Conservation (phyloP, 257 asterid species). For the Paraleonurus japonicus region DNA sequence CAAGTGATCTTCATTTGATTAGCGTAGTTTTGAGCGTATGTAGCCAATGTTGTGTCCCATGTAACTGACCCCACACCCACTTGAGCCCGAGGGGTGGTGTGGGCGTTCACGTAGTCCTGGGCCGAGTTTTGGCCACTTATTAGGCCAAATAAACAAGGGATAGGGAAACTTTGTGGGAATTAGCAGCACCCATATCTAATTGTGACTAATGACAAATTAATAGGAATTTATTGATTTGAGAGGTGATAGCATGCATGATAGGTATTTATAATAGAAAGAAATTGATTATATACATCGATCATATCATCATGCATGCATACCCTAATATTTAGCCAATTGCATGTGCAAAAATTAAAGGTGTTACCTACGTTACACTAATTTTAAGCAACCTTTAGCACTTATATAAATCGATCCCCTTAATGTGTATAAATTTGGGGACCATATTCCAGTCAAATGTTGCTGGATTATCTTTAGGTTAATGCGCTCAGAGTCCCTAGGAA, state of each 20-base stretch:
- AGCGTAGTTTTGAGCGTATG: conserved; percentile 42
- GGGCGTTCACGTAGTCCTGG: conserved; percentile 34
- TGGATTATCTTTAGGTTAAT: conserved; percentile 7
- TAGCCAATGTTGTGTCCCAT: conserved; percentile 44
- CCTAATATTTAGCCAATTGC: conserved; percentile 24
- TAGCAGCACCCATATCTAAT: too few relatives aligned
- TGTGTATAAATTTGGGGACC: conserved; percentile 8
- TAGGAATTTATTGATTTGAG: conserved; percentile 16
- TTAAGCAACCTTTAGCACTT: conserved; percentile 29
- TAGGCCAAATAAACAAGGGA: not conserved
- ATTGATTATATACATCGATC: not conserved
- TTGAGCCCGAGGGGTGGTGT: conserved; percentile 38
- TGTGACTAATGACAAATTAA: not conserved
- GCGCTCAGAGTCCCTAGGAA: not conserved
- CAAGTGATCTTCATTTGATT: conserved; percentile 33
- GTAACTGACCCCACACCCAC: conserved; percentile 39
- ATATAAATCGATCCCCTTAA: too few relatives aligned
- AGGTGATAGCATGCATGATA: not conserved
- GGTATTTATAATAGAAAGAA: conserved; percentile 29
- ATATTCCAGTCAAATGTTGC: conserved; percentile 18
- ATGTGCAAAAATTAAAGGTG: conserved; percentile 24
- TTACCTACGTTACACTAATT: not conserved
- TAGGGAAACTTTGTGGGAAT: not conserved
- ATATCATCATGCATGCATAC: not conserved
- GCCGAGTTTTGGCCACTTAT: not conserved